phyloP scores from a whole-genome alignment of 495 filamentous ascomycete genomes.

The Daldinia vernicosa region DNA sequence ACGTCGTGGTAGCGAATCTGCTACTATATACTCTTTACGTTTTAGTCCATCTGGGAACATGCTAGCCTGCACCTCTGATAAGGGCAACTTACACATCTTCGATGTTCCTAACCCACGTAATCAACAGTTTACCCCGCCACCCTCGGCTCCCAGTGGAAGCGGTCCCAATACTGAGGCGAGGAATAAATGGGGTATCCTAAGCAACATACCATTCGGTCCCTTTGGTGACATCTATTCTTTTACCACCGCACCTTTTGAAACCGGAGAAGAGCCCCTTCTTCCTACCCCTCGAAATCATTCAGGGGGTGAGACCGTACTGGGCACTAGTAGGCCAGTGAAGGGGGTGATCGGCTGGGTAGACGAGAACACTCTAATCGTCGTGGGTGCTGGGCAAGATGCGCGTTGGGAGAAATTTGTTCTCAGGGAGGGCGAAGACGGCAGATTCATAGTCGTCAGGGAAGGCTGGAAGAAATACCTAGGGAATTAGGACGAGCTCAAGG shows the following conservation, averaged over 20 bases:
- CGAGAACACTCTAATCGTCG: slow-evolving; percentile 73
- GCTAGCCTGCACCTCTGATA: slow-evolving; percentile 95
- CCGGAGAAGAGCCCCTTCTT: slow-evolving; percentile 71
- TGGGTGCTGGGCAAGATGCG: slow-evolving; percentile 82
- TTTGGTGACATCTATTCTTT: slow-evolving; percentile 90
- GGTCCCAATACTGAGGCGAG: slow-evolving; percentile 58
- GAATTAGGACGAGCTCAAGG: slow-evolving; percentile 42
- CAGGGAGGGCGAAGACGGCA: slow-evolving; percentile 69
- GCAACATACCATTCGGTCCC: slow-evolving; percentile 80
- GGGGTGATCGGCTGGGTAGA: slow-evolving; percentile 80
- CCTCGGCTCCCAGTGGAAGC: slow-evolving; percentile 10
- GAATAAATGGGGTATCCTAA: slow-evolving; percentile 82
- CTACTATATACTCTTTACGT: slow-evolving; percentile 84
- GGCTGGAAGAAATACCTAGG: slow-evolving; percentile 86
- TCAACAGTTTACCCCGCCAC: slow-evolving; percentile 14
- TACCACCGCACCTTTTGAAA: slow-evolving; percentile 76
- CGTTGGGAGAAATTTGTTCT: slow-evolving; percentile 86
- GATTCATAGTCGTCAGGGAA: slow-evolving; percentile 67
- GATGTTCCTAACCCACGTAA: slow-evolving; percentile 63
- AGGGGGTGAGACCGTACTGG: slow-evolving; percentile 50
- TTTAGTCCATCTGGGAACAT: slow-evolving; percentile 81
- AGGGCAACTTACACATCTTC: slow-evolving; percentile 93
- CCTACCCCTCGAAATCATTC: slow-evolving; percentile 38
- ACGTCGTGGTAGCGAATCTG: slow-evolving; percentile 87
- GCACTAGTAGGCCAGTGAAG: slow-evolving; percentile 69